phyloP scores from a whole-genome alignment of 2,329 filamentous ascomycete genomes.

The Pezicula radicicola region DNA sequence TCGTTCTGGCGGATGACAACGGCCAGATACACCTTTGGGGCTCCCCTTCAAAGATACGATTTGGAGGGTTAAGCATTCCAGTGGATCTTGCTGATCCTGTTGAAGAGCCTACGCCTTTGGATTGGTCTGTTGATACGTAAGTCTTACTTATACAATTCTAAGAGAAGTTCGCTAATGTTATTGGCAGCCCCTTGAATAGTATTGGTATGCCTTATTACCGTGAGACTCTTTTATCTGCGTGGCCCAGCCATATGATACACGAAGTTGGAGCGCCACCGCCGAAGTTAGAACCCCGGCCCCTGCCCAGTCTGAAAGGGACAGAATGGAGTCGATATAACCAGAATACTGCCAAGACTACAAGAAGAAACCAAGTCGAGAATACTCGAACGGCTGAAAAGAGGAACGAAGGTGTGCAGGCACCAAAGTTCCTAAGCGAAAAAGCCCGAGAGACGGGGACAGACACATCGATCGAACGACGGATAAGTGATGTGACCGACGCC shows the following conservation, averaged over 20 bases:
- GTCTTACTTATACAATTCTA: slow-evolving; percentile 24
- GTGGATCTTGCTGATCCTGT: slow-evolving; percentile 62
- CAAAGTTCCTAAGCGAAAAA: slow-evolving; percentile 94
- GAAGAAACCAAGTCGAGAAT: slow-evolving; percentile 80
- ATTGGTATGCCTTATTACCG: slow-evolving; percentile 94
- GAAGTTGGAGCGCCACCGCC: slow-evolving; percentile 81
- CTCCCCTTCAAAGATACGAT: slow-evolving; percentile 65
- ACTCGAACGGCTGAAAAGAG: slow-evolving; percentile 62
- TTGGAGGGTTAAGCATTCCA: slow-evolving; percentile 66
- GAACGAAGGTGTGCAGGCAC: slow-evolving; percentile 63
- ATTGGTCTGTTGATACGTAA: slow-evolving; percentile 68
- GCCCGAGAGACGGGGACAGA: slow-evolving; percentile 63
- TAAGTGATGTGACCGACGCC: slow-evolving; percentile 57
- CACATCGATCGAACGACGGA: slow-evolving; percentile 34
- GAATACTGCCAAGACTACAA: slow-evolving; percentile 64
- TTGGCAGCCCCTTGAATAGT: slow-evolving; percentile 68
- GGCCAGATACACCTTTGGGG: slow-evolving; percentile 69
- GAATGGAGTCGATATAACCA: slow-evolving; percentile 78
- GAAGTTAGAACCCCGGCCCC: slow-evolving; percentile 68
- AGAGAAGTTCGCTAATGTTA: slow-evolving; percentile 4
- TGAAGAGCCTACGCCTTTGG: slow-evolving; percentile 45
- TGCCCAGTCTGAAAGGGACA: slow-evolving; percentile 65
- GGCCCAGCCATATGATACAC: slow-evolving; percentile 80
- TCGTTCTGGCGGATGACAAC: slow-evolving; percentile 64
- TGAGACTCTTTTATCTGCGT: slow-evolving; percentile 81